Evolutionary conservation across 1,139 yeast species (phyloP), one percentile per base, ranked within the genome.

Genomic region (Candida frijolesensis): DNA sequence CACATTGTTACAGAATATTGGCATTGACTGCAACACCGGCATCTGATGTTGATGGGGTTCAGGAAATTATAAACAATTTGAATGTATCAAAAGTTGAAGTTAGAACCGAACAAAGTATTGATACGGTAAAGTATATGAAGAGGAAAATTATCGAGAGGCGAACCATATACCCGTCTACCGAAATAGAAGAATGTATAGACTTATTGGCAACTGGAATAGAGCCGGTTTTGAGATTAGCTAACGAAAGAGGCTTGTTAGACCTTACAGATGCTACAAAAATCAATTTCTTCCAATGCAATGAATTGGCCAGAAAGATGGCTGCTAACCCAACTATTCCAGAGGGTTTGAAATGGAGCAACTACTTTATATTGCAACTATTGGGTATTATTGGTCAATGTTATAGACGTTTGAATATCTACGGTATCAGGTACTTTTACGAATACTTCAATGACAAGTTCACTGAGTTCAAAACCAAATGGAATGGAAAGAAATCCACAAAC

Each of bases 21-120:
- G 98, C 97, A 0, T 72, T 95, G 54, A 91, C 99, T 0, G 99
- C 99, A 0, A 95, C 99, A 0, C 99, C 99, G 0, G 92, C 96
- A 0, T 76, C 96, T 0, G 87, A 87, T 51, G 80, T 90, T 1
- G 96, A 89, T 53, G 91, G 95, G 0, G 96, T 95, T 0, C 98
- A 95, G 64, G 87, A 83, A 48, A 85, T 94, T 34, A 84, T 94
- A 1, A 79, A 82, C 50, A 89, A 89, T 59, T 69, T 95, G 53
- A 70, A 70, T 45, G 87, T 95, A 2, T 85, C 97, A 0, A 79
- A 79, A 50, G 84, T 92, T 39, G 98, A 92, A 64, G 83, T 92
- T 18, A 72, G 98, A 54, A 89, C 97, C 0, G 99, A 95, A 61
- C 82, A 81, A 44, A 87, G 95, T 58, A 76, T 83, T 27, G 98